Base-by-base conservation (phyloP, 441 rosid genomes). In the Theobroma grandiflorum region DNA sequence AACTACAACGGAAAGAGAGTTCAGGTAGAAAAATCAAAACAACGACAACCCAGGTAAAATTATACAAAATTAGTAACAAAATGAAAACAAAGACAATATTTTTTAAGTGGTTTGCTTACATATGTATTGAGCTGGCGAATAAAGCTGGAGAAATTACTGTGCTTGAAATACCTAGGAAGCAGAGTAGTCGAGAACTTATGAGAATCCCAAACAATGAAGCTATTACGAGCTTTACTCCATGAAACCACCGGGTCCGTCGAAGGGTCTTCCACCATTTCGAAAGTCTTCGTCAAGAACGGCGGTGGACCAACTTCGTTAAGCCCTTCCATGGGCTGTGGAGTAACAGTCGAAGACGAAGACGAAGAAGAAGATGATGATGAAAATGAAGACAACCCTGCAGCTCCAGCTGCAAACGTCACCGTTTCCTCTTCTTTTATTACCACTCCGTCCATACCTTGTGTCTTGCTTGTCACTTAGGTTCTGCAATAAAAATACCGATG, bases 91-190 rank as follows among this genome's bases (percentile, higher is more conserved):
- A 67, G 26, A 22, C 2, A 16, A 16, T 2, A 37, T 49, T 37
- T 35, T 14, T 10, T 1, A 38, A 73, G 22, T 31, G 18, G 69
- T 76, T 16, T 26, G 81, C 93, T 87, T 82, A 92, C 95, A 70
- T 92, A 92, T 65, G 95, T 92, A 78, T 92, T 92, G 79, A 92
- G 94, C 87, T 92, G 95, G 14, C 94, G 90, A 37, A 92, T 89
- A 80, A 92, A 92, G 85, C 95, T 92, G 4, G 93, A 92, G 89
- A 90, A 92, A 80, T 91, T 91, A 69, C 52, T 49, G 81, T 92
- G 94, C 77, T 90, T 92, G 88, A 92, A 92, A 86, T 89, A 85
- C 62, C 79, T 86, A 74, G 95, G 94, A 50, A 92, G 94, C 47
- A 91, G 84, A 66, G 86, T 82, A 1, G 90, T 83, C 4, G 88